phyloP scores from a whole-genome alignment of 2,329 filamentous ascomycete species.

The Exophiala spinifera region DNA sequence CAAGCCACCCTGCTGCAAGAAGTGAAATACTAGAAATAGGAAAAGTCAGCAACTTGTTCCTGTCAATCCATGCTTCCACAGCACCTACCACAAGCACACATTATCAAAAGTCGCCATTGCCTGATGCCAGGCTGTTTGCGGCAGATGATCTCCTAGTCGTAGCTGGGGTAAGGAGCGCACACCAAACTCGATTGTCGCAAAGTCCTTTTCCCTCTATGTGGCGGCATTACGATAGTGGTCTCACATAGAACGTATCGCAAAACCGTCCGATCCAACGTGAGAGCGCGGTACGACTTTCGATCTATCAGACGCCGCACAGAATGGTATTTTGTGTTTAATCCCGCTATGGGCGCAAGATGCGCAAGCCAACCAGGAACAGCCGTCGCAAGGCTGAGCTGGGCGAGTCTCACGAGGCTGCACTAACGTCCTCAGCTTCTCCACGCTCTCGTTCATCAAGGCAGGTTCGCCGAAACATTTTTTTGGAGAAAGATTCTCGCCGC shows the following conservation, averaged over 20 bases:
- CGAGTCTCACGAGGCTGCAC: not conserved
- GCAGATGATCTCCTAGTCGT: not conserved
- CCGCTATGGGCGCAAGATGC: too few relatives aligned
- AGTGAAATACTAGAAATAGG: conserved; percentile 32
- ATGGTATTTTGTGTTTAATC: too few relatives aligned
- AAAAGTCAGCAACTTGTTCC: conserved; percentile 6
- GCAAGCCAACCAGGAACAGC: too few relatives aligned
- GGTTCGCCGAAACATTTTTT: not conserved
- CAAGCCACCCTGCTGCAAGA: conserved; percentile 36
- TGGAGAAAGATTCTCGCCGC: not conserved
- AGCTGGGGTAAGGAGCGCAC: not conserved
- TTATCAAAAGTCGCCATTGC: conserved; percentile 12
- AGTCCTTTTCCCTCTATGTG: conserved; percentile 6
- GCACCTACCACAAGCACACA: conserved; percentile 17
- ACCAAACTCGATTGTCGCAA: not conserved
- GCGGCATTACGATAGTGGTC: conserved; percentile 11
- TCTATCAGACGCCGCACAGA: too few relatives aligned
- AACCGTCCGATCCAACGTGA: not conserved
- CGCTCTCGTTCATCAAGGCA: not conserved
- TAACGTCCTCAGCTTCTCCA: not conserved
- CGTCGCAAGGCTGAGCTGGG: not conserved
- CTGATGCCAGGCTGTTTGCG: not conserved
- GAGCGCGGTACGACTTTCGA: too few relatives aligned
- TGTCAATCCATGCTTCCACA: not conserved
- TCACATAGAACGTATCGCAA: not conserved